Conservation (phyloP, 768 basidiomycete genomes). For the Lactarius trivialis region DNA sequence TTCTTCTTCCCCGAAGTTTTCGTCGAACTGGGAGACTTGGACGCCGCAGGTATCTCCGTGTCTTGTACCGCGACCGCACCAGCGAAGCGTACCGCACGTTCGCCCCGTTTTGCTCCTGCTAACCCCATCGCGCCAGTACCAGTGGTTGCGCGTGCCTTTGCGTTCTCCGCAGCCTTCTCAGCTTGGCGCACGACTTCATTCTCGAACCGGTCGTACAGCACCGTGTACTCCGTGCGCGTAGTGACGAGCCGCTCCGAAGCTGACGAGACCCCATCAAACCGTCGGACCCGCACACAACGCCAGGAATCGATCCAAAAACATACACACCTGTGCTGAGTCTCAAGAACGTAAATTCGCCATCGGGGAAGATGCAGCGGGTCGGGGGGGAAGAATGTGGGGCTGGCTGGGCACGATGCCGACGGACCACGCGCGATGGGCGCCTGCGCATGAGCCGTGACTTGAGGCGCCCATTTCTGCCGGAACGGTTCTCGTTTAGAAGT, state of each 20-base stretch:
- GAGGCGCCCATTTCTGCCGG: constrained; percentile 3
- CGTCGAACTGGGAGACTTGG: constrained; percentile 24
- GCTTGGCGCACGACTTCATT: constrained; percentile 68
- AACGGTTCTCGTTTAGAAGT: constrained; percentile 20
- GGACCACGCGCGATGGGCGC: constrained; percentile 44
- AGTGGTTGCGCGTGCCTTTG: constrained; percentile 43
- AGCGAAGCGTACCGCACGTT: constrained; percentile 15
- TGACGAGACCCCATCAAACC: constrained; percentile 31
- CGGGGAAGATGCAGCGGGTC: constrained; percentile 38
- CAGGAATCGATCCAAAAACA: constrained; percentile 25
- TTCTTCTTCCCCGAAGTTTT: constrained; percentile 67
- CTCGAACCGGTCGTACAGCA: constrained; percentile 63
- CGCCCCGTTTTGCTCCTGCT: constrained; percentile 26
- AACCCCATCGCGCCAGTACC: constrained; percentile 26
- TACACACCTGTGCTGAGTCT: constrained; percentile 70
- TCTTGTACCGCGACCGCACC: constrained; percentile 32
- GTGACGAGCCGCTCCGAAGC: constrained; percentile 67
- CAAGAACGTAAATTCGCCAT: constrained; percentile 51
- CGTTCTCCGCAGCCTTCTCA: constrained; percentile 43
- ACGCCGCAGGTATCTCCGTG: constrained; percentile 29
- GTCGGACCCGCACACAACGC: constrained; percentile 23
- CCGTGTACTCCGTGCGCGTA: constrained; percentile 61
- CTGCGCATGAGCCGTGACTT: constrained; percentile 47
- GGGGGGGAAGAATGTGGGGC: constrained; percentile 34
- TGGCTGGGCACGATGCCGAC: constrained; percentile 33